Base-by-base conservation (phyloP, 2,329 filamentous ascomycete genomes). In the Fusarium newnesense region DNA sequence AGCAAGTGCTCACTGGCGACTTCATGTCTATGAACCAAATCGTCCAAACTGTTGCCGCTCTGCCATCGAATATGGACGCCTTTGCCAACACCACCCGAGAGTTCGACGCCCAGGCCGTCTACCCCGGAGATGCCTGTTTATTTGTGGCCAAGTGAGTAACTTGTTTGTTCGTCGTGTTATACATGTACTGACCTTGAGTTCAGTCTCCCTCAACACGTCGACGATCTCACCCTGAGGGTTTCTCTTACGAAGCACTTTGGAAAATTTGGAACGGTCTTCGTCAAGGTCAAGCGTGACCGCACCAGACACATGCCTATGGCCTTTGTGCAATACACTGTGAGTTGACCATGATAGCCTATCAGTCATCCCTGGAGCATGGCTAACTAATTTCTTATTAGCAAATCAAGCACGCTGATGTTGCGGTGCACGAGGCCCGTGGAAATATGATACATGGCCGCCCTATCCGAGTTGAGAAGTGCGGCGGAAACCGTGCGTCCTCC, bases 91-190 rank as follows among this genome's bases (percentile, higher is more conserved):
- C 16, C 2, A 49, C 56, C 11, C 11, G 30, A 12, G 50, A 39
- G 4, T 78, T 85, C 6, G 87, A 89, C 74, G 85, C 87, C 7
- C 88, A 90, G 75, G 80, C 81, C 2, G 80, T 86, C 40, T 89
- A 88, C 60, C 85, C 88, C 1, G 84, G 88, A 1, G 85, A 84
- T 12, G 87, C 87, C 43, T 92, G 90, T 75, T 84, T 92, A 40
- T 92, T 92, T 74, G 89, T 91, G 42, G 90, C 90, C 37, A 92
- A 92, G 90, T 92, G 84, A 83, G 88, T 84, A 18, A 32, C 30
- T 18, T 53, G 7, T 10, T 9, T 21, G 13, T 10, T 24, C 9
- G n/a, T 15, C 11, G 13, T 9, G 7, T 13, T 21, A 11, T 15
- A 9, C 13, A 9, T 26, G 28, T 39, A 37, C 64, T 74, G 13